Base-by-base conservation (phyloP, 2,329 filamentous ascomycete species). In the Ascochyta lentis region DNA sequence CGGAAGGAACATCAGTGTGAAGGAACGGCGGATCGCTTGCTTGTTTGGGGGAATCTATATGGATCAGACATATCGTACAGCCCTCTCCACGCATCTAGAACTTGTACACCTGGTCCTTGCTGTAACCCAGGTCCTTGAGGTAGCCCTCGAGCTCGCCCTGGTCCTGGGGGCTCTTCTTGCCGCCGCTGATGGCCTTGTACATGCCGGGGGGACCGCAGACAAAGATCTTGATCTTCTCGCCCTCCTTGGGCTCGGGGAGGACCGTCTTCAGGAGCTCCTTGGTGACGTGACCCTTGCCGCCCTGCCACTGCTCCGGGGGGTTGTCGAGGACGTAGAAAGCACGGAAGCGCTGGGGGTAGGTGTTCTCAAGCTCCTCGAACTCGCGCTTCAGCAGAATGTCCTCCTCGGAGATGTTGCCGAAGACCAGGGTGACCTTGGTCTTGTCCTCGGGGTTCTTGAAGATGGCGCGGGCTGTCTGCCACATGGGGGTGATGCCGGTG, bases 401-500 rank as follows among this genome's bases (percentile, higher is more conserved):
- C 63, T 94, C 86, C 81, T 98, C 91, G 24, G 81, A 82, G 57
- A 97, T 80, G 81, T 98, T 99, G 66, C 92, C 95, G 73, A 94
- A 97, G 34, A 99, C 85, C 29, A 99, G 87, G 6, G 94, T 98
- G 38, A 99, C 92, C 83, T 96, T 96, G 69, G 95, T 99, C 86
- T 95, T 93, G 81, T 99, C 95, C 39, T 91, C 86, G 58, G 94
- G 92, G 85, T 97, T 96, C 79, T 89, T 91, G 87, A 98, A 96
- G 80, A 99, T 96, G 73, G 88, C 85, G 60, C 91, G 91, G 63
- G 87, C 83, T 41, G 99, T 87, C 83, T 99, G 95, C 84, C 91
- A 98, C 94, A 98, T 97, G 66, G 95, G 95, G 10, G 95, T 95
- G 77, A 99, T 96, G 59, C 95, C 95, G 7, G 95, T 97, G 63